Evolutionary conservation across 1,139 yeast genomes (phyloP).

Genomic region (Sugiyamaella sp.): DNA sequence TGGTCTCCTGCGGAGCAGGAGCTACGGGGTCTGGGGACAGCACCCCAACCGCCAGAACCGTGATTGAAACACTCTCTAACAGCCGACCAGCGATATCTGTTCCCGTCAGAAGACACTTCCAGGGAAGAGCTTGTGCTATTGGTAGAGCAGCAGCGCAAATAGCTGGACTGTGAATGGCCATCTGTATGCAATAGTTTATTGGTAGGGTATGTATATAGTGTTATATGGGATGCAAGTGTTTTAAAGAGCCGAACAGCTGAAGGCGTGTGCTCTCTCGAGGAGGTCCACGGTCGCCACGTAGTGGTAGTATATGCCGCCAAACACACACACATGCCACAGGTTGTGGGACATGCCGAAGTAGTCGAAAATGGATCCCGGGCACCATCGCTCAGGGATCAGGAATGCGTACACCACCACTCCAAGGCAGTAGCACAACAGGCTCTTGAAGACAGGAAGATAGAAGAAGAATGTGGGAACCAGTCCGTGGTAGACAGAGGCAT

Average conservation of each 20-base stretch:
- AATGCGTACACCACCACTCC: conserved; percentile 92
- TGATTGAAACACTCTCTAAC: background rate
- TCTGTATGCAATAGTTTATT: conserved; percentile 1
- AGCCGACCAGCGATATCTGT: conserved; percentile 30
- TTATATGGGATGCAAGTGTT: conserved; percentile 7
- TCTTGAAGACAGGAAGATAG: conserved; percentile 65
- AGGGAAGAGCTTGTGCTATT: conserved; percentile 30
- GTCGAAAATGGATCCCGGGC: conserved; percentile 54
- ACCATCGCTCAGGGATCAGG: conserved; percentile 84
- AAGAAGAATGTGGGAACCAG: conserved; percentile 52
- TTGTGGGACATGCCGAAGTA: conserved; percentile 92
- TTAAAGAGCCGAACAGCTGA: conserved; percentile 25
- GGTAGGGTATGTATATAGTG: background rate
- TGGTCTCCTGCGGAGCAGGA: background rate
- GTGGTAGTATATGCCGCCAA: conserved; percentile 85
- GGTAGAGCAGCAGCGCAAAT: conserved; percentile 24
- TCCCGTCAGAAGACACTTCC: conserved; percentile 33
- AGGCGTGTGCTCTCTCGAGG: conserved; percentile 51
- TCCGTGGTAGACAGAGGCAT: conserved; percentile 62
- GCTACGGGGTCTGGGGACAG: background rate
- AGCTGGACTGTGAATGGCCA: too few relatives aligned
- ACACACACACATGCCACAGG: conserved; percentile 90
- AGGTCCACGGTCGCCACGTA: conserved; percentile 74
- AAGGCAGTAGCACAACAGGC: conserved; percentile 69
- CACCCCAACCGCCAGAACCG: background rate